Evolutionary conservation across 1,139 yeast species (phyloP).

Genomic region (Pichia sp.): DNA sequence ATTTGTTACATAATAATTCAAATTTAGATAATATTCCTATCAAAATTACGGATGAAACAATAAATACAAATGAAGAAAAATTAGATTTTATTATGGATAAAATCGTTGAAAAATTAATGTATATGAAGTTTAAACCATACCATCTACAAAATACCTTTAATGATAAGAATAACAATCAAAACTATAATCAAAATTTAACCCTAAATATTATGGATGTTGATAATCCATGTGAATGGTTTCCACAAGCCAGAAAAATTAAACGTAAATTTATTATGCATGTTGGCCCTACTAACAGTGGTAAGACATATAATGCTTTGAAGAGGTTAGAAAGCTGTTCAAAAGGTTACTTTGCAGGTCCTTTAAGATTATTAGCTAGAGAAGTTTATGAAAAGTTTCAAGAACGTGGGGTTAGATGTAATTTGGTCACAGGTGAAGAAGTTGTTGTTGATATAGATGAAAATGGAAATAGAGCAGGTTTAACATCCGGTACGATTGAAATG

Average conservation of each 20-base stretch:
- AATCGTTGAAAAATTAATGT: constrained; percentile 25
- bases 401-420: constrained; percentile 66
- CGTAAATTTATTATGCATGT: constrained; percentile 83
- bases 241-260: constrained; percentile 74
- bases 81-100: constrained; percentile 12
- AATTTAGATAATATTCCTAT: constrained; percentile 2
- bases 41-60: background rate
- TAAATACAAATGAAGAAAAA: background rate
- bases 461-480: constrained; percentile 66
- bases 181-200: constrained; percentile 30
- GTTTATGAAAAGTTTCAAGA: constrained; percentile 72
- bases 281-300: constrained; percentile 98
- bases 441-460: constrained; percentile 59
- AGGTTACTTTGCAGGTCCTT: constrained; percentile 96
- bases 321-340: constrained; percentile 58
- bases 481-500: constrained; percentile 95
- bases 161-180: constrained; percentile 26
- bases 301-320: constrained; percentile 77
- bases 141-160: constrained; percentile 25
- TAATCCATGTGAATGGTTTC: constrained; percentile 83
- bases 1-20: background rate
- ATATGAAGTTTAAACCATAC: constrained; percentile 27
- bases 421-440: constrained; percentile 92
- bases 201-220: constrained; percentile 44
- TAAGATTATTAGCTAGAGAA: constrained; percentile 84